Conservation (phyloP, 805 yeast genomes). For the Suhomyces sp. region DNA sequence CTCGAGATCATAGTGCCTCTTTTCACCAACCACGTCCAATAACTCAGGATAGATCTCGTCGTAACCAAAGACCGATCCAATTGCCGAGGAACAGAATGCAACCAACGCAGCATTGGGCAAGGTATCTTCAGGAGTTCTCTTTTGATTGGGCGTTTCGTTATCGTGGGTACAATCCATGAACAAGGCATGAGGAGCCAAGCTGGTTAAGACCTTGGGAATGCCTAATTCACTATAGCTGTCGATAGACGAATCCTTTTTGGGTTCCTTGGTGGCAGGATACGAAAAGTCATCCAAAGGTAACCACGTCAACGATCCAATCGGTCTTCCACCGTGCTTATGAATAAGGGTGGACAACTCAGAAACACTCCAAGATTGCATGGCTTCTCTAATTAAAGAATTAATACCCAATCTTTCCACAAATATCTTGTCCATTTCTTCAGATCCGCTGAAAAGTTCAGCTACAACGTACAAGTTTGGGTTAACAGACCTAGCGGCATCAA, state of each 20-base stretch:
- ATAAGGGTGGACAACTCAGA: slow-evolving; percentile 81
- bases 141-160: slow-evolving; percentile 84
- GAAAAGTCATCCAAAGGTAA: slow-evolving; percentile 73
- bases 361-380: slow-evolving; percentile 94
- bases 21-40: slow-evolving; percentile 77
- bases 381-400: slow-evolving; percentile 87
- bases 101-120: slow-evolving; percentile 93
- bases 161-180: slow-evolving; percentile 99
- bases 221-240: slow-evolving; percentile 52
- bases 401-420: slow-evolving; percentile 91
- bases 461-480: slow-evolving; percentile 88
- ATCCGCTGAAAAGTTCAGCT: slow-evolving; percentile 92
- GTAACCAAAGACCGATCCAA: slow-evolving; percentile 91
- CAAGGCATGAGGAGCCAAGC: slow-evolving; percentile 85
- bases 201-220: slow-evolving; percentile 61
- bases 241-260: slow-evolving; percentile 14
- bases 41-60: slow-evolving; percentile 88
- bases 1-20: slow-evolving; percentile 54
- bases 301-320: slow-evolving; percentile 87
- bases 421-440: slow-evolving; percentile 83
- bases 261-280: slow-evolving; percentile 54
- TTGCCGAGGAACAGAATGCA: slow-evolving; percentile 87
- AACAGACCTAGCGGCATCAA: slow-evolving; percentile 82
- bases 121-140: slow-evolving; percentile 91
- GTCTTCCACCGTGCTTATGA: slow-evolving; percentile 92